These are phyloP conservation scores for Penicillium soppii DNA, from an alignment of 495 filamentous ascomycete genomes.

Conservation along the genomic window DNA sequence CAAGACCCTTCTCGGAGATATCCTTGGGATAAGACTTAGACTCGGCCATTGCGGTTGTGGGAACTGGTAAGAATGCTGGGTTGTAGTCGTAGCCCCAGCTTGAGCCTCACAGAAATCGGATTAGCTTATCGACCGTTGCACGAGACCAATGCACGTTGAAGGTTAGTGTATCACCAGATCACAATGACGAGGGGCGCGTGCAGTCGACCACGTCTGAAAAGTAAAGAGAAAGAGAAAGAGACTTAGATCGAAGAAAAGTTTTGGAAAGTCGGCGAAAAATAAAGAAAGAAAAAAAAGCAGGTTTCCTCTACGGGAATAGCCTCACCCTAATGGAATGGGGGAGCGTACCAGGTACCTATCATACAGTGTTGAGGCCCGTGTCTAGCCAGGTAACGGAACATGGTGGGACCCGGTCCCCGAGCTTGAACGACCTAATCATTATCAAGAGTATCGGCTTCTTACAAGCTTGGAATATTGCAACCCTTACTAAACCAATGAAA, in stretches of 20 bases:
- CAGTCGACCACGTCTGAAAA: neutral
- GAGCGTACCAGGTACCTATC: slow-evolving; percentile 1
- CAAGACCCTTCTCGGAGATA: slow-evolving; percentile 14
- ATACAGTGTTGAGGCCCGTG: neutral
- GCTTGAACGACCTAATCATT: neutral
- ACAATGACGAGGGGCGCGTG: neutral
- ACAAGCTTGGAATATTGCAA: neutral
- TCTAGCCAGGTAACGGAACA: neutral
- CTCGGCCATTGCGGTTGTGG: slow-evolving; percentile 12
- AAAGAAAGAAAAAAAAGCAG: neutral
- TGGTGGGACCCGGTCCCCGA: slow-evolving; percentile 4
- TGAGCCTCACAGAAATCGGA: neutral
- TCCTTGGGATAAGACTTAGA: slow-evolving; percentile 7
- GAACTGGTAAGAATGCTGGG: neutral
- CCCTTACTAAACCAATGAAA: neutral
- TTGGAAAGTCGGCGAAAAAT: neutral
- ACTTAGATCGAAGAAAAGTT: neutral
- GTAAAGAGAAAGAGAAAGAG: neutral
- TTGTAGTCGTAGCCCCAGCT: neutral
- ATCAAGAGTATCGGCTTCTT: neutral
- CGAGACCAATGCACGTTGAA: neutral
- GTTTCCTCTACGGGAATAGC: neutral
- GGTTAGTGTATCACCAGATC: slow-evolving; percentile 6
- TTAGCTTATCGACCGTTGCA: neutral
- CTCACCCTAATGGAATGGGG: neutral